These are phyloP conservation scores for Sequoiadendron giganteum DNA, from an alignment of 75 land plant species.

Conservation along the genomic window DNA sequence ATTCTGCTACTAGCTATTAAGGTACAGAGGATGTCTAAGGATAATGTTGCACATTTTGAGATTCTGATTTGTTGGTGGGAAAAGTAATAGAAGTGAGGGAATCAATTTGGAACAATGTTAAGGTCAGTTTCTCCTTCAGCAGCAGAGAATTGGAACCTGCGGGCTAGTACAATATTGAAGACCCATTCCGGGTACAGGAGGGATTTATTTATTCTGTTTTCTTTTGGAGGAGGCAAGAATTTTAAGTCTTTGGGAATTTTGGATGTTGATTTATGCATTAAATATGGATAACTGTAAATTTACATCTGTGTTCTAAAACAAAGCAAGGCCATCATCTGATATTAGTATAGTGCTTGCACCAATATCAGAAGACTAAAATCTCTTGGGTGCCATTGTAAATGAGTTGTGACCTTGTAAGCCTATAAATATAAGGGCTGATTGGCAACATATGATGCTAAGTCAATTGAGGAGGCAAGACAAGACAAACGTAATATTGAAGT, in stretches of 20 bases:
- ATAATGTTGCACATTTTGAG: too few relatives aligned
- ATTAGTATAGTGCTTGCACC: not conserved
- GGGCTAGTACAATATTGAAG: not conserved
- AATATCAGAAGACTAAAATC: not conserved
- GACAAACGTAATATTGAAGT: not conserved
- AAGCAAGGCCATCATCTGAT: not conserved
- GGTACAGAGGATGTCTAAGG: too few relatives aligned
- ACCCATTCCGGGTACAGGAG: not conserved
- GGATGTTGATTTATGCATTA: too few relatives aligned
- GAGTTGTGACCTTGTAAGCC: not conserved
- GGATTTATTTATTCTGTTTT: not conserved
- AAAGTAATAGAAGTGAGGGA: too few relatives aligned
- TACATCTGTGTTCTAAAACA: too few relatives aligned
- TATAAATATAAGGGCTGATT: not conserved
- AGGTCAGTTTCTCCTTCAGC: not conserved
- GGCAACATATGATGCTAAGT: not conserved
- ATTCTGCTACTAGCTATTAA: too few relatives aligned
- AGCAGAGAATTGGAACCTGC: not conserved
- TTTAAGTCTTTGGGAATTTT: too few relatives aligned
- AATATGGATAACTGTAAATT: too few relatives aligned
- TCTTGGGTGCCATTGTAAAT: not conserved
- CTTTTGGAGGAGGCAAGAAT: not conserved
- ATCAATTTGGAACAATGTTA: too few relatives aligned
- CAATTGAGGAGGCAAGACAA: not conserved
- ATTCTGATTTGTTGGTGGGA: too few relatives aligned